These are phyloP conservation scores for Dacryopinax primogenitus DNA, from an alignment of 768 basidiomycete genomes.

Conservation along the genomic window DNA sequence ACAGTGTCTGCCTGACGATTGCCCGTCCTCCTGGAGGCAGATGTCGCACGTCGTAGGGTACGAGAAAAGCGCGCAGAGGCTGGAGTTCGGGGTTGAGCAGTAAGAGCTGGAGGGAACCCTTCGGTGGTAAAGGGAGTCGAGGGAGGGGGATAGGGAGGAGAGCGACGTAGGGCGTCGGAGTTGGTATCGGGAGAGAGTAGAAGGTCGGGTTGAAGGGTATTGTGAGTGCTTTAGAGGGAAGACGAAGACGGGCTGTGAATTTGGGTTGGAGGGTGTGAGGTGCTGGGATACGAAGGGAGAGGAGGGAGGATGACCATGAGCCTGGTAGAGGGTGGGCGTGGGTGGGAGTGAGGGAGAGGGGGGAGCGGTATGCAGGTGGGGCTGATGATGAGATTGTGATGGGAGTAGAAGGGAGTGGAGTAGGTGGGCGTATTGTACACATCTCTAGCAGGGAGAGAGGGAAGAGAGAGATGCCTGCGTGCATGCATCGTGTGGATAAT, in stretches of 20 bases:
- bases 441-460: too few species aligned
- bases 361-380: background rate
- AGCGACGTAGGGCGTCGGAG: background rate
- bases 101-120: background rate
- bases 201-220: background rate
- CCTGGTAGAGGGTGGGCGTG: background rate
- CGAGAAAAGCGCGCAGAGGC: background rate
- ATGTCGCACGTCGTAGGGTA: background rate
- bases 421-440: background rate
- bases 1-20: background rate
- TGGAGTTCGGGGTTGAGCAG: background rate
- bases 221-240: background rate
- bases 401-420: background rate
- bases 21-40: background rate
- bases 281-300: background rate
- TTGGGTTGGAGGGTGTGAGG: background rate
- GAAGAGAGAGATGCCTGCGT: too few species aligned
- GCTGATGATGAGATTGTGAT: background rate
- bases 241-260: background rate
- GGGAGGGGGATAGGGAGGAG: background rate
- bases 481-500: too few species aligned
- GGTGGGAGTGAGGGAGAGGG: background rate
- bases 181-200: background rate
- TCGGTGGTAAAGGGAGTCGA: background rate
- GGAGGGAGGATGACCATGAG: slow-evolving; percentile 3